A percentile compares a stretch with the other conserved stretches of the same genome.
These are phyloP conservation scores for Heterobasidion occidentale DNA, from an alignment of 1,284 basidiomycete species.

Conservation along the genomic window DNA sequence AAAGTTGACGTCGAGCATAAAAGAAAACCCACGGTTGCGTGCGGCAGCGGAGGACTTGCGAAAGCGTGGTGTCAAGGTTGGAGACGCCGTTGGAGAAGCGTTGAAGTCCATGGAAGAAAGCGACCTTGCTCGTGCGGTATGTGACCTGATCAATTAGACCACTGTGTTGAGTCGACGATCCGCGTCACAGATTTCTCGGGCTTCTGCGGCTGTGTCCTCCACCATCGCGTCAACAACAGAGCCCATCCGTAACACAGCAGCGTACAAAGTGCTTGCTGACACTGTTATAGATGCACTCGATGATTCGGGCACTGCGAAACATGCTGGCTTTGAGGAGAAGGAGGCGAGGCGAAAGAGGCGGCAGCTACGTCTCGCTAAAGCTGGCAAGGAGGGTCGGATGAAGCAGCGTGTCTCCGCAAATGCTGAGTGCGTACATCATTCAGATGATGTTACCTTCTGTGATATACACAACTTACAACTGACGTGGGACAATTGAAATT, in stretches of 20 bases:
- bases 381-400: conserved; percentile 59
- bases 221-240: conserved; percentile 82
- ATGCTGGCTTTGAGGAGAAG: conserved; percentile 92
- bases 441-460: conserved; percentile 1
- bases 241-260: conserved; percentile 90
- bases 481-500: background rate
- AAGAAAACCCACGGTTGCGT: conserved; percentile 90
- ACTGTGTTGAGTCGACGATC: background rate
- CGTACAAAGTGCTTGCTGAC: conserved; percentile 89
- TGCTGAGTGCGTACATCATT: conserved; percentile 56
- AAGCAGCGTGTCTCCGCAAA: conserved; percentile 53
- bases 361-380: conserved; percentile 73
- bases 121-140: conserved; percentile 79
- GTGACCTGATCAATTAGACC: conserved; percentile 13
- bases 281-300: conserved; percentile 91
- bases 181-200: conserved; percentile 58
- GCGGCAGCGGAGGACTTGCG: conserved; percentile 89
- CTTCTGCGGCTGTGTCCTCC: conserved; percentile 71
- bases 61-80: conserved; percentile 86
- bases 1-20: conserved; percentile 87
- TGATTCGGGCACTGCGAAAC: conserved; percentile 86
- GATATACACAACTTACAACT: background rate
- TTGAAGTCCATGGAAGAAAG: conserved; percentile 91
- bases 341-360: conserved; percentile 75
- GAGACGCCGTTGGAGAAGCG: conserved; percentile 89